Conservation (phyloP, 2,329 filamentous ascomycete genomes). For the Trichophyton simii region DNA sequence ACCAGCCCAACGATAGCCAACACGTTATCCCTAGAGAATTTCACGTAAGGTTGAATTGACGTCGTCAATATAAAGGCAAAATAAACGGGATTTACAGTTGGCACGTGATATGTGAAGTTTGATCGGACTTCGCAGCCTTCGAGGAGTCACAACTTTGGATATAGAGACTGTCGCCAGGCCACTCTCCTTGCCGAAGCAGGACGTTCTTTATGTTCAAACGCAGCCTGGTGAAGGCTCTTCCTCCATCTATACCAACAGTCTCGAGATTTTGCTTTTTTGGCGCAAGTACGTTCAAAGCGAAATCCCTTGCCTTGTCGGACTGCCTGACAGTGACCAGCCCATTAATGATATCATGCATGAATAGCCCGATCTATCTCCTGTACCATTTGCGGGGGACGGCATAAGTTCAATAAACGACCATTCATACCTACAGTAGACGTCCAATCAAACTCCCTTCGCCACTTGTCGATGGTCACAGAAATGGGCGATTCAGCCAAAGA, state of each 20-base stretch:
- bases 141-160: no score
- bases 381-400: not conserved
- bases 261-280: not conserved
- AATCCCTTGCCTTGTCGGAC: not conserved
- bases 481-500: conserved; percentile 26
- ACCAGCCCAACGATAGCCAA: no score
- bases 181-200: not conserved
- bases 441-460: not conserved
- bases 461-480: conserved; percentile 9
- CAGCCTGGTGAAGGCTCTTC: not conserved
- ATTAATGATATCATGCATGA: not conserved
- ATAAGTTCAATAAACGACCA: not conserved
- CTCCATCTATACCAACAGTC: not conserved
- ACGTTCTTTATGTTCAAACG: not conserved
- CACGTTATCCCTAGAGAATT: no score
- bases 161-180: not conserved
- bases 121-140: not conserved
- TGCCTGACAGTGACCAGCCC: not conserved
- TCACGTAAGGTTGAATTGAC: no score
- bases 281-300: not conserved
- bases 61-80: not conserved
- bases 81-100: no score
- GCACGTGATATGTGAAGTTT: not conserved
- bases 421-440: not conserved
- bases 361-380: not conserved